Percentiles rank a stretch among this genome's conserved stretches.
phyloP scores from a whole-genome alignment of 2,329 filamentous ascomycete species.

The Teratosphaeria viscida region DNA sequence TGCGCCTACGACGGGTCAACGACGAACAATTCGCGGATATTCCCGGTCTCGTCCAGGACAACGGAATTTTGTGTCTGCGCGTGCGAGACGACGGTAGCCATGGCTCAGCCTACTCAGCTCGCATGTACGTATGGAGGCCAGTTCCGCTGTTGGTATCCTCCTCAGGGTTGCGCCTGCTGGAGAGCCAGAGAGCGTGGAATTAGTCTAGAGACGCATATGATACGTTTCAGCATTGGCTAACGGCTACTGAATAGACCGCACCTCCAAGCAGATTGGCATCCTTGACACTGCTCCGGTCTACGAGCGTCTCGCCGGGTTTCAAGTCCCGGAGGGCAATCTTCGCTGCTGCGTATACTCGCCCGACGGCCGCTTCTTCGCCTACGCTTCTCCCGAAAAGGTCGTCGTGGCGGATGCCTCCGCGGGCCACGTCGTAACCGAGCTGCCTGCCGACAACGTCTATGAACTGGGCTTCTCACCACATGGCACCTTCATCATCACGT shows the following conservation, averaged over 20 bases:
- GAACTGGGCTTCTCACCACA: constrained; percentile 89
- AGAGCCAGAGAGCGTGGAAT: background rate
- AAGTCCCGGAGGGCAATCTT: constrained; percentile 79
- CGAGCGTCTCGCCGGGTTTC: constrained; percentile 70
- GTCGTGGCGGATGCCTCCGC: constrained; percentile 71
- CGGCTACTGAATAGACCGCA: constrained; percentile 53
- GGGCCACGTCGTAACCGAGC: constrained; percentile 62
- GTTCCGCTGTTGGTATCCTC: background rate
- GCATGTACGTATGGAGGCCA: constrained; percentile 49
- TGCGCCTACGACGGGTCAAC: background rate
- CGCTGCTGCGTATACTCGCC: constrained; percentile 93
- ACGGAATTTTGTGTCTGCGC: background rate
- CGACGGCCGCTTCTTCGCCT: constrained; percentile 92
- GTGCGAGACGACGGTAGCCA: constrained; percentile 51
- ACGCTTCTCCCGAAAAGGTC: constrained; percentile 81
- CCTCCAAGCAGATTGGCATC: constrained; percentile 90
- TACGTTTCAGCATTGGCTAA: constrained; percentile 1
- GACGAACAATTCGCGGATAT: constrained; percentile 44
- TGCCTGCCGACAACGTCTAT: constrained; percentile 76
- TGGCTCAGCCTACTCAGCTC: constrained; percentile 89
- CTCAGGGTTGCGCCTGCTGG: background rate
- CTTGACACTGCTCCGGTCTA: constrained; percentile 87
- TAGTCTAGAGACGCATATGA: background rate
- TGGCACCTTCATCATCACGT: constrained; percentile 89
- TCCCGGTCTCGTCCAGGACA: background rate